Evolutionary conservation across 2,329 filamentous ascomycete genomes (phyloP).

Genomic region (Fusarium tanahbumbuense): DNA sequence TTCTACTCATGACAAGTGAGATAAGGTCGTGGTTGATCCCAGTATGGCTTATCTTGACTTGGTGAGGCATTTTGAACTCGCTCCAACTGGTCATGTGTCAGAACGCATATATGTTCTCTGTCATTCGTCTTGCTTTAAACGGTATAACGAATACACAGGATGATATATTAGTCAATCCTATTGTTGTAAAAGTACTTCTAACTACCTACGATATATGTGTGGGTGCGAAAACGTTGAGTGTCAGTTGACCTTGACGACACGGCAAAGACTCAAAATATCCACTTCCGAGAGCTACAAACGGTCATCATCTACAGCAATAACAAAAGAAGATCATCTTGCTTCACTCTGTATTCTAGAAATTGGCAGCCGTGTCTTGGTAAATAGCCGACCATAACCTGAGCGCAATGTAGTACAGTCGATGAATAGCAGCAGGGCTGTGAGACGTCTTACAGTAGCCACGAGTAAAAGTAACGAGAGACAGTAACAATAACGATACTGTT

Average conservation of each 20-base stretch:
- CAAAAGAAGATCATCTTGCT: background rate
- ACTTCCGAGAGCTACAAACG: no score
- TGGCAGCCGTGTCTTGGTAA: constrained; percentile 13
- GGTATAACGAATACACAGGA: background rate
- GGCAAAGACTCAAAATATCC: no score
- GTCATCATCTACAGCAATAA: no score
- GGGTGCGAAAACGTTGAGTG: background rate
- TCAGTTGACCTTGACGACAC: background rate
- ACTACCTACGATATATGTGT: accelerated
- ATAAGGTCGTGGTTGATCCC: background rate
- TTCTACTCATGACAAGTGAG: accelerated
- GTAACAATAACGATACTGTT: background rate
- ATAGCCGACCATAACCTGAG: constrained; percentile 5
- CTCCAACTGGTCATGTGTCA: background rate
- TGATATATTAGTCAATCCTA: accelerated
- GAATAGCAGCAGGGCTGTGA: constrained; percentile 10
- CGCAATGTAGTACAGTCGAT: constrained; percentile 10
- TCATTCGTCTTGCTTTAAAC: background rate
- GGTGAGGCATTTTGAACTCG: background rate
- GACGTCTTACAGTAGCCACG: constrained; percentile 29
- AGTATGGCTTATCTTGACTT: background rate
- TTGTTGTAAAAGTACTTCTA: accelerated
- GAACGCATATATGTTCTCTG: accelerated
- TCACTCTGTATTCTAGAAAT: background rate
- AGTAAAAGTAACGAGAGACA: constrained; percentile 34